Base-by-base conservation (phyloP, 139 green algal genomes). In the Picochlorum sp. region DNA sequence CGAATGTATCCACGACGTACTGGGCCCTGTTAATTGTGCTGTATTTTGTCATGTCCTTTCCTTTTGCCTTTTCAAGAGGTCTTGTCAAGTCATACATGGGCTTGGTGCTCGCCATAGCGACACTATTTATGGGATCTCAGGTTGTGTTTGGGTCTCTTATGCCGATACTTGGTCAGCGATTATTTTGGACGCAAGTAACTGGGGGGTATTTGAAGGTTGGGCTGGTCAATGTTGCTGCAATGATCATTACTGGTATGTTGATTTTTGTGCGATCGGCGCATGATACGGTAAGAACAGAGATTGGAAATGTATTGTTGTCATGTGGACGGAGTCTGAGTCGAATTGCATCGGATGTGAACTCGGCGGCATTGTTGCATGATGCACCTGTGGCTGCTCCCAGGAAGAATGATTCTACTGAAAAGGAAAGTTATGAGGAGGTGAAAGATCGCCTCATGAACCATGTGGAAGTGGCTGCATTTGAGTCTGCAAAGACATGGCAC, bases 171-270 rank as follows among this genome's bases (percentile, higher is more conserved):
- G 66, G 58, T 6, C 16, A 23, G 6, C 4, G 37, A 4, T 41
- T 67, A 7, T 73, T 60, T 44, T 73, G 66, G 66, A 65, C 57
- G 6, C 37, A 57, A 63, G 41, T 67, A 24, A 46, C 56, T 8
- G 62, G 37, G 0, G 66, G 66, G 14, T 73, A 73, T 57, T 47
- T 68, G 26, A 73, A 73, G 15, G 58, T 73, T 15, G 66, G 56
- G 6, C 9, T 61, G 1, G 57, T 73, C 6, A 62, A 62, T 9
- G n/a, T 32, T 23, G 66, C n/a, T 20, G 66, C 38, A 34, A 73
- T 64, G 18, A 14, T 65, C 2, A 20, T 73, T 1, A 54, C 56
- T 32, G 66, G 38, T 2, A 4, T 32, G 4, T n/a, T 73, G 4
- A 2, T 73, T 20, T 67, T 24, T 26, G 23, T 46, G 5, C 18